Evolutionary conservation across 257 asterid genomes (phyloP).

Genomic region (Gentiana dahurica): DNA sequence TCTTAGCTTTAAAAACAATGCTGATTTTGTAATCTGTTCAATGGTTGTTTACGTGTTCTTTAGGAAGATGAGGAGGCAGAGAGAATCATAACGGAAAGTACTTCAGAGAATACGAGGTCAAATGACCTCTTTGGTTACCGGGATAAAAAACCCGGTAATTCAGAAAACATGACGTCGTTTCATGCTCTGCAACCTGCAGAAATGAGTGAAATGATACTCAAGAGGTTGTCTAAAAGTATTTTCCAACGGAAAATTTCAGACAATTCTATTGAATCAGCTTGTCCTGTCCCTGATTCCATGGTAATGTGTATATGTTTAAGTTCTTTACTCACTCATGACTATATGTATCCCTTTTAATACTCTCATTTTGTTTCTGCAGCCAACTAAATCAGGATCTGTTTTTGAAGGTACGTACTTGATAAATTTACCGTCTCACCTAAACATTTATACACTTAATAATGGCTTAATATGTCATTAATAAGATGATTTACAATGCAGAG

Average conservation of each 20-base stretch:
- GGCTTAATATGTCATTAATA: conserved; percentile 1
- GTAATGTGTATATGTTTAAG: conserved; percentile 11
- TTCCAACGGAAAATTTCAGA: conserved; percentile 20
- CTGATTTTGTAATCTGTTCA: background rate
- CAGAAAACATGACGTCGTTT: background rate
- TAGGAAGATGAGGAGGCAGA: conserved; percentile 11
- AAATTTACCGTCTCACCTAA: background rate
- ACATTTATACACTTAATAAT: no score
- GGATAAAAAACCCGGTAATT: conserved; percentile 12
- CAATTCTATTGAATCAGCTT: conserved; percentile 9
- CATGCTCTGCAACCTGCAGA: conserved; percentile 15
- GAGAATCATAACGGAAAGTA: conserved; percentile 13
- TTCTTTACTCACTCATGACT: no score
- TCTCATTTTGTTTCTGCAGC: conserved; percentile 29
- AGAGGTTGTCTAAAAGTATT: conserved; percentile 22
- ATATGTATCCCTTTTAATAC: conserved; percentile 2
- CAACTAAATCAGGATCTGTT: conserved; percentile 17
- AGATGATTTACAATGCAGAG: conserved; percentile 19
- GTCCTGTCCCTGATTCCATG: conserved; percentile 6
- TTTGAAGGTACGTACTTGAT: conserved; percentile 29
- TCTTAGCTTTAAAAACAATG: background rate
- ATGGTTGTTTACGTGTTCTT: no score
- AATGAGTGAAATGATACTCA: conserved; percentile 13
- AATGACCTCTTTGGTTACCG: conserved; percentile 7
- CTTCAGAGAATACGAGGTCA: conserved; percentile 14